These are phyloP conservation scores for Sporothrix inflata DNA, from an alignment of 2,329 filamentous ascomycete genomes.

Conservation along the genomic window DNA sequence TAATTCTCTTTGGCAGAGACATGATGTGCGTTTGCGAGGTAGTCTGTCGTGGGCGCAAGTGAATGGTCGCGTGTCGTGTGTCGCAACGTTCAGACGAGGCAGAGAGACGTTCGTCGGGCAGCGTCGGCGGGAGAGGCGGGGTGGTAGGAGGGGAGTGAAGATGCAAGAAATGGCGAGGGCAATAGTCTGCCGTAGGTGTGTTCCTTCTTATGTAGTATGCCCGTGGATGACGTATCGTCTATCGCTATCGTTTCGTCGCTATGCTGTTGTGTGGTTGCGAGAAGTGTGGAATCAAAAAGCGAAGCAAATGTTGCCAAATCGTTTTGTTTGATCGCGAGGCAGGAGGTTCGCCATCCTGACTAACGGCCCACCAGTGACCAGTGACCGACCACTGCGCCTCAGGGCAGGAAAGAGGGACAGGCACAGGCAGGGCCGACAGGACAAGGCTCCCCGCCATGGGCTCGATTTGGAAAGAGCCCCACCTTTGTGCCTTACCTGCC, in stretches of 20 bases:
- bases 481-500: neutral
- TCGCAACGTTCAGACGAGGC: neutral
- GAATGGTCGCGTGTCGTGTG: neutral
- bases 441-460: conserved; percentile 21
- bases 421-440: neutral
- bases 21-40: conserved; percentile 41
- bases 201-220: neutral
- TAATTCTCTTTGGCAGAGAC: conserved; percentile 92
- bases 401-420: neutral
- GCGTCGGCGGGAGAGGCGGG: neutral
- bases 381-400: neutral
- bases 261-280: neutral
- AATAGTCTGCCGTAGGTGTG: neutral
- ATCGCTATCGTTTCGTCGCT: neutral
- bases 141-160: neutral
- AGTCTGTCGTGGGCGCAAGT: neutral
- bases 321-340: neutral
- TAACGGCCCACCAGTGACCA: neutral
- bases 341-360: conserved; percentile 9
- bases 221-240: neutral
- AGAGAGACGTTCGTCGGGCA: neutral
- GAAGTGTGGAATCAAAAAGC: neutral
- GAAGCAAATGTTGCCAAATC: neutral
- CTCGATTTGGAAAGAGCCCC: neutral
- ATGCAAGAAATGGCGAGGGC: neutral